Evolutionary conservation across 2,329 filamentous ascomycete genomes (phyloP), one percentile per base, ranked within the genome.

Genomic region (Sporothrix phasma): DNA sequence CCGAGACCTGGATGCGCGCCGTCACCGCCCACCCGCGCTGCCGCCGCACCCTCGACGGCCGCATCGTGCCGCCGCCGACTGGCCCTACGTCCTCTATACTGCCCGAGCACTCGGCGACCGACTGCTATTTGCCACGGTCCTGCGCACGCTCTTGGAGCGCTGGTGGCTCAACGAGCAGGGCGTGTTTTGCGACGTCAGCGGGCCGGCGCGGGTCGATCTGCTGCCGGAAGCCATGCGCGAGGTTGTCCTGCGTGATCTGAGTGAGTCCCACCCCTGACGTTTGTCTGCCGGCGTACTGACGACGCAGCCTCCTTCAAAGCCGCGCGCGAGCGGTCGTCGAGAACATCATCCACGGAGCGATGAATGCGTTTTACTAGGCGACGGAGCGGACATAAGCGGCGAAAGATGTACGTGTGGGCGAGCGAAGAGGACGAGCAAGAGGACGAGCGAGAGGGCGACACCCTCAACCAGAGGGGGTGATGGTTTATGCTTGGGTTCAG

Each of bases 101-200:
- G 63, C 64, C 5, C 66, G 67, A 7, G 31, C 53, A 24, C 56
- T 66, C 19, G 41, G 53, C 19, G 34, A 64, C 62, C 53, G 49
- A 11, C 37, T 45, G 19, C 43, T 68, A 19, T 39, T 66, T 19
- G 53, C 26, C 1, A 19, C 41, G 10, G 64, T 60, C 15, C 26
- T 66, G 60, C 62, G 64, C 3, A 67, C 65, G 22, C 39, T 68
- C 39, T 62, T 68, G 46, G 61, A 66, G 43, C 65, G 65, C 2
- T 68, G 67, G 67, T 62, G 24, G 3, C n/a, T 66, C n/a, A 59
- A 65, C 46, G 61, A 43, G 15, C 11, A 39, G 31, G 56, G 56
- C n/a, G 31, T 29, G 8, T 66, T 63, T 39, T 63, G 66, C 61
- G 51, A 66, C 15, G 56, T 8, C 13, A 22, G 17, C 47, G 60